phyloP scores from a whole-genome alignment of 805 yeast genomes.

The Kurtzmaniella fragi region DNA sequence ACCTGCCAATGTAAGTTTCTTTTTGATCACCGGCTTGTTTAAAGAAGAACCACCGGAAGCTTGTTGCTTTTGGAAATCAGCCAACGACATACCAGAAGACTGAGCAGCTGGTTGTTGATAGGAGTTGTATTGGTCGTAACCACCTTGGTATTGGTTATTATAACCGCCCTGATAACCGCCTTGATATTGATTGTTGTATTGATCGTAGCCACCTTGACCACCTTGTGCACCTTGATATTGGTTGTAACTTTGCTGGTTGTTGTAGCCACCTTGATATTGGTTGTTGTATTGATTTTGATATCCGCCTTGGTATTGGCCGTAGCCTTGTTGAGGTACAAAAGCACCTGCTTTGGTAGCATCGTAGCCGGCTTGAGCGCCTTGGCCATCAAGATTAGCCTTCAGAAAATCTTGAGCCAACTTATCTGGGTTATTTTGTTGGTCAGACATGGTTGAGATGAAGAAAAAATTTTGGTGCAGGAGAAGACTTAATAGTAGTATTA shows the following conservation, averaged over 20 bases:
- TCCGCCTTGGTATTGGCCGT: constrained; percentile 9
- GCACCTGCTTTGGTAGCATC: constrained; percentile 8
- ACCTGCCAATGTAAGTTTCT: constrained; percentile 60
- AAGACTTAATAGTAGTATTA: background rate
- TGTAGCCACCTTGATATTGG: constrained; percentile 20
- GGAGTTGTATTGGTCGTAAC: constrained; percentile 14
- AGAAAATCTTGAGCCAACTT: constrained; percentile 41
- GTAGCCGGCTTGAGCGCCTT: constrained; percentile 10
- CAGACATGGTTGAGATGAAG: constrained; percentile 15
- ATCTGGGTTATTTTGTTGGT: constrained; percentile 35
- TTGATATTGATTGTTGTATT: constrained; percentile 10
- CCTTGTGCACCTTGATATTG: constrained; percentile 16
- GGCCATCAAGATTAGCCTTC: constrained; percentile 33
- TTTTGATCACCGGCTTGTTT: constrained; percentile 50
- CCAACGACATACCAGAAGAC: constrained; percentile 57
- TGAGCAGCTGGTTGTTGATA: constrained; percentile 18
- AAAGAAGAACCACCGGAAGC: constrained; percentile 35
- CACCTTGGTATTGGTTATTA: constrained; percentile 13
- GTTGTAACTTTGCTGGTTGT: constrained; percentile 14
- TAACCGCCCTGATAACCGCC: constrained; percentile 21
- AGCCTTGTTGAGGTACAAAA: constrained; percentile 6
- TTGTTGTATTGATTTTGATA: constrained; percentile 9
- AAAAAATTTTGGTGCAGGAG: background rate
- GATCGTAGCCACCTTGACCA: constrained; percentile 11
- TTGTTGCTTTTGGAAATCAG: constrained; percentile 74